Conservation (phyloP, 2,329 filamentous ascomycete species). For the Penicillium sp. region DNA sequence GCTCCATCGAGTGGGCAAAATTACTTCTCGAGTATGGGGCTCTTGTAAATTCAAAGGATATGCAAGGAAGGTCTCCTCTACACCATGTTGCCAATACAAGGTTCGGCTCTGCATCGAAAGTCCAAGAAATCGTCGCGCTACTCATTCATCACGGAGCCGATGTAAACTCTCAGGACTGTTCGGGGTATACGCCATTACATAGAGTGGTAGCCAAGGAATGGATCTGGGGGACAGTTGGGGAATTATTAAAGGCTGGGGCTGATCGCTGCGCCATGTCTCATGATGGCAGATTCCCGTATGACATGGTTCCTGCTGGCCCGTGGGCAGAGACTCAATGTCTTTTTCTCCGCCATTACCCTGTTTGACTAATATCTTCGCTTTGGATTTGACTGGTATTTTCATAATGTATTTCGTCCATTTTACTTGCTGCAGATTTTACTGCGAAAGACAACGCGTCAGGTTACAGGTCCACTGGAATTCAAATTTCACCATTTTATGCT, state of each 20-base stretch:
- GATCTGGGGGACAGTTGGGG: slow-evolving; percentile 8
- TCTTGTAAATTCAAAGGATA: slow-evolving; percentile 4
- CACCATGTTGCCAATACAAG: slow-evolving; percentile 6
- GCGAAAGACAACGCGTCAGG: no score
- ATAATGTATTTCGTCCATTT: no score
- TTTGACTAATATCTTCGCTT: background rate
- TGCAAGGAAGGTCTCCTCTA: slow-evolving; percentile 4
- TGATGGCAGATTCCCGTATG: slow-evolving; percentile 6
- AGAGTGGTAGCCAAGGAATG: slow-evolving; percentile 3
- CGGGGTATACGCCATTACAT: slow-evolving; percentile 9
- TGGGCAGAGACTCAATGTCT: slow-evolving; percentile 10
- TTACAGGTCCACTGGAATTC: no score
- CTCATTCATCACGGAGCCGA: slow-evolving; percentile 10
- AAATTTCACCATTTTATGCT: no score
- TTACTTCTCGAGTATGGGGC: slow-evolving; percentile 6
- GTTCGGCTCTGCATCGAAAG: background rate
- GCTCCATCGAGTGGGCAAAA: background rate
- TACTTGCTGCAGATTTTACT: no score
- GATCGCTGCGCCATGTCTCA: slow-evolving; percentile 6
- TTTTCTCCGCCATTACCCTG: slow-evolving; percentile 3
- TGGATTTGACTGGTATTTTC: no score
- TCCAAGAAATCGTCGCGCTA: slow-evolving; percentile 5
- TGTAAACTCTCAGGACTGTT: slow-evolving; percentile 7
- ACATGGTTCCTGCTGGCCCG: slow-evolving; percentile 7
- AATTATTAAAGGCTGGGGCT: slow-evolving; percentile 9